Base-by-base conservation (phyloP, 495 filamentous ascomycete species). In the Aspergillus ostianus region DNA sequence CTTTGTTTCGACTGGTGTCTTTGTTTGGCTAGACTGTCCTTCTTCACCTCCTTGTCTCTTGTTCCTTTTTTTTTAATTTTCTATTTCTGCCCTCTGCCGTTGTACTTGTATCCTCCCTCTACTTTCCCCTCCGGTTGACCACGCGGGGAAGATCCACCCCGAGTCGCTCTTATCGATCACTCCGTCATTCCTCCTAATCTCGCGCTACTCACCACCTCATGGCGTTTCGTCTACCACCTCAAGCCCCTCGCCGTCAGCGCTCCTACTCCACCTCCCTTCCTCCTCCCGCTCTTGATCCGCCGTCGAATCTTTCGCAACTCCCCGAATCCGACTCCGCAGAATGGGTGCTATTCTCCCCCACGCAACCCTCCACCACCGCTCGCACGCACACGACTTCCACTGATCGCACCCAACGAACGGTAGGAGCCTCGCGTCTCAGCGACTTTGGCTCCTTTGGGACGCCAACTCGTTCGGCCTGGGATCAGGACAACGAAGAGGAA, bases 301-400 rank as follows among this genome's bases (percentile, higher is more conserved):
- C 77, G 5, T 68, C 77, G 41, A 67, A 75, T 36, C 58, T 67
- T 6, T 51, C 66, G 5, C 73, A 80, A 21, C 75, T 69, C 63
- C 60, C 68, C 56, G 62, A 72, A 60, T 85, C 88, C 66, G 89
- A 96, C 53, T 85, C 90, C 4, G 87, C 92, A 69, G 93, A 96
- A 85, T 98, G 94, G 95, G 86, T 98, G 48, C 84, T 98, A 63
- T 98, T 98, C 76, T 91, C 91, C 12, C 92, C 92, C 4, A 78
- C 83, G 18, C 73, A 70, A 36, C 77, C 84, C 44, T 85, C 86
- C 7, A 80, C 77, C 23, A 84, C 83, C 49, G 82, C 85, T 44
- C 82, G 82, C 18, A 89, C 87, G 0, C 86, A 88, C 65, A 83
- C 88, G 12, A 87, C 84, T 56, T 92, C 90, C 20, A 87, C 89